Evolutionary conservation across 2,329 filamentous ascomycete species (phyloP), one percentile per base, ranked within the genome.

Genomic region (Colletotrichum neosansevieriae): DNA sequence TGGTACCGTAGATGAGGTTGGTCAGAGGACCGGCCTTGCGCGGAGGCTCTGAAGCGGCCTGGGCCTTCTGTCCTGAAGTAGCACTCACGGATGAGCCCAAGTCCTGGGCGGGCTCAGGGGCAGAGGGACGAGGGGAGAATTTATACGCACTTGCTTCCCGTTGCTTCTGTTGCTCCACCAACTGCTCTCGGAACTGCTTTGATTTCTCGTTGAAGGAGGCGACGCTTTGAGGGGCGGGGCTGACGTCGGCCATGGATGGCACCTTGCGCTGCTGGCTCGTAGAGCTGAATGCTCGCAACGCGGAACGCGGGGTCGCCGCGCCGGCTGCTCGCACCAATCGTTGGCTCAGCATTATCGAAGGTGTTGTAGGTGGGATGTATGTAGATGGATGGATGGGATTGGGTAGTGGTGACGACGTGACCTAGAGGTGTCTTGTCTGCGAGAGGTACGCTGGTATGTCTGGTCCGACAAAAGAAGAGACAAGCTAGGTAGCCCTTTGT

Each of bases 1-100:
- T 94, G 13, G 96, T 99, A 76, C 96, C 96, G 81, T 99, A 98
- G 77, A 99, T 97, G 74, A 99, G 88, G 74, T 91, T 95, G 40
- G 92, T 92, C 67, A 99, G 81, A 44, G 92, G 89, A 15, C 88
- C 91, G 70, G 89, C 86, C 79, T 92, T 92, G 78, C 91, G 92
- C 63, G 86, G 83, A 58, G 85, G 77, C 72, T 89, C 86, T 71
- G 86, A n/a, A 15, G 49, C 83, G 34, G 79, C 81, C 75, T 92
- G 88, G 71, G 87, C 85, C 86, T 70, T 70, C 68, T 71, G 85
- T 79, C 84, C 84, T 83, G 89, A 85, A 77, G 82, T 80, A 80
- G 83, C 79, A 80, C 79, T 83, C 76, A 90, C 88, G 89, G 85
- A 91, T 89, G 85, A 91, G 86, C 86, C 86, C 76, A 88, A 77